Percentiles rank a stretch among this genome's conserved stretches.
Evolutionary conservation across 768 basidiomycete species (phyloP).

Genomic region (Leccinum imitatum): DNA sequence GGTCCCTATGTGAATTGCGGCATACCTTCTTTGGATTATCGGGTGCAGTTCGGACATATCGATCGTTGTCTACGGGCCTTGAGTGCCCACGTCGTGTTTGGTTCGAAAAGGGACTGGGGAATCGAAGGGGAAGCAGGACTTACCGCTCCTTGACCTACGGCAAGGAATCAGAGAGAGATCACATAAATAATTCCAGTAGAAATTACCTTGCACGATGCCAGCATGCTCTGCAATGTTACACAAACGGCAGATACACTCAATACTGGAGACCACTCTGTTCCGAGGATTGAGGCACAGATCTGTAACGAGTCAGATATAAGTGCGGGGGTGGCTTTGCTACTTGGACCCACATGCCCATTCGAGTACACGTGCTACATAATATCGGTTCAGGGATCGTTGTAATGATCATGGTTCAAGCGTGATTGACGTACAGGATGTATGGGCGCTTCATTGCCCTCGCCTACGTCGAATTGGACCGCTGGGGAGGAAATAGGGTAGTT

Average conservation of each 20-base stretch:
- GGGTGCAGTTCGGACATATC: conserved; percentile 75
- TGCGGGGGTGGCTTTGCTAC: conserved; percentile 2
- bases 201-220: conserved; percentile 84
- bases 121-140: conserved; percentile 21
- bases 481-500: conserved; percentile 87
- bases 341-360: conserved; percentile 69
- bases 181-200: neutral
- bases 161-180: neutral
- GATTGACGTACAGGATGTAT: conserved; percentile 66
- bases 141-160: conserved; percentile 63
- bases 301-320: conserved; percentile 32
- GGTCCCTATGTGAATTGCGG: conserved; percentile 1
- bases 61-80: conserved; percentile 82
- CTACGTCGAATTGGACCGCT: conserved; percentile 81
- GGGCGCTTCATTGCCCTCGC: conserved; percentile 63
- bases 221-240: conserved; percentile 88
- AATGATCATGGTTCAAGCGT: neutral
- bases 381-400: conserved; percentile 12
- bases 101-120: conserved; percentile 1
- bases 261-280: conserved; percentile 90
- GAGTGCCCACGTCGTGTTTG: conserved; percentile 6
- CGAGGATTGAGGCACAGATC: conserved; percentile 90
- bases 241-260: conserved; percentile 79
- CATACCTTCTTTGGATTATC: conserved; percentile 85
- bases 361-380: conserved; percentile 74